phyloP scores from a whole-genome alignment of 352 stramenopile genomes.

The Peronosclerospora sorghi region DNA sequence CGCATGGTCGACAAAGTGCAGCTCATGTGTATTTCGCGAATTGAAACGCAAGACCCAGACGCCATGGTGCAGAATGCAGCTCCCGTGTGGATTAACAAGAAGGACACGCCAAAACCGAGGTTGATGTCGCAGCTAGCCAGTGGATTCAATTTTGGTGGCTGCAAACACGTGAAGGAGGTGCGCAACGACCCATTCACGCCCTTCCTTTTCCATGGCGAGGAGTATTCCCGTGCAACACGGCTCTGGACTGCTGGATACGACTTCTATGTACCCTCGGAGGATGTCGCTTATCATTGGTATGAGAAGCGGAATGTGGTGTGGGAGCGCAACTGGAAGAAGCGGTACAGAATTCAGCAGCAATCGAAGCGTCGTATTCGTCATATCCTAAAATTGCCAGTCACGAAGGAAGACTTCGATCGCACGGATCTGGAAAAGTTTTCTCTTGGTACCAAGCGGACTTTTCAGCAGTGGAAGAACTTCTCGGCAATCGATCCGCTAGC shows the following conservation, averaged over 20 bases:
- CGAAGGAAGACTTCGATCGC: conserved; percentile 58
- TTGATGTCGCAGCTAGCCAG: conserved; percentile 71
- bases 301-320: conserved; percentile 73
- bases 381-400: conserved; percentile 43
- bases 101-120: conserved; percentile 49
- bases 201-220: conserved; percentile 72
- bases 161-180: conserved; percentile 54
- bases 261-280: conserved; percentile 64
- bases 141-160: conserved; percentile 77
- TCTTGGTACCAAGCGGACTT: conserved; percentile 61
- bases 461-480: conserved; percentile 74
- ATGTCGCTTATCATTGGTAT: conserved; percentile 77
- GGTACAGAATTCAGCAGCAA: conserved; percentile 53
- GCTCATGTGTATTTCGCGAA: conserved; percentile 69
- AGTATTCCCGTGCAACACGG: conserved; percentile 67
- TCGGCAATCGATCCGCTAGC: conserved; percentile 62
- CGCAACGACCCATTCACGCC: conserved; percentile 72
- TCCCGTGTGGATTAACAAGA: conserved; percentile 59
- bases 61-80: conserved; percentile 72
- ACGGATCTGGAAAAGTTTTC: conserved; percentile 60
- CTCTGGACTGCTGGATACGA: conserved; percentile 75
- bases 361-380: conserved; percentile 69
- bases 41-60: conserved; percentile 56
- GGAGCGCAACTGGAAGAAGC: conserved; percentile 65
- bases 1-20: conserved; percentile 50